Evolutionary conservation across 1,284 basidiomycete species (phyloP).

Genomic region (Ganoderma boninense): DNA sequence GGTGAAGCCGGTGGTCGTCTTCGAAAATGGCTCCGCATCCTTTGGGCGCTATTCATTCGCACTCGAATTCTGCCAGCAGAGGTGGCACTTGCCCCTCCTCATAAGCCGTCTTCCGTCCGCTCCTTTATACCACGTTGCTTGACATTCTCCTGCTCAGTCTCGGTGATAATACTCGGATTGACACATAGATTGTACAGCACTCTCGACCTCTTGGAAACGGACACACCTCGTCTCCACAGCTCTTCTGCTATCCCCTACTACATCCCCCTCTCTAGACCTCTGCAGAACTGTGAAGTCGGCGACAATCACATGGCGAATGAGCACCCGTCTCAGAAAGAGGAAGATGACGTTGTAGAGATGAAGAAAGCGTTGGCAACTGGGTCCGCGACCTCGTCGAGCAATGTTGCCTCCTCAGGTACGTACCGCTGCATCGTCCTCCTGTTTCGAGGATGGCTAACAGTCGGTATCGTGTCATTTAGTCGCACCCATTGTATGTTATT

Average conservation of each 20-base stretch:
- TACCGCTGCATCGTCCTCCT: slow-evolving; percentile 13
- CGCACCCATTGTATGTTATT: slow-evolving; percentile 90
- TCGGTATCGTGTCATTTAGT: slow-evolving; percentile 49
- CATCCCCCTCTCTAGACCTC: neutral
- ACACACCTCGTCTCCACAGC: neutral
- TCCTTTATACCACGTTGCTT: slow-evolving; percentile 15
- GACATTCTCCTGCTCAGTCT: neutral
- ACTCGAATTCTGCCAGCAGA: slow-evolving; percentile 6
- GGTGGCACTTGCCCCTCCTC: slow-evolving; percentile 6
- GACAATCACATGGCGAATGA: slow-evolving; percentile 22
- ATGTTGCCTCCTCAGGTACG: slow-evolving; percentile 51
- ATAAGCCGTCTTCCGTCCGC: slow-evolving; percentile 17
- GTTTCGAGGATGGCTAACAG: slow-evolving; percentile 1
- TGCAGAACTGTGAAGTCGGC: neutral
- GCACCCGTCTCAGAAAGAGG: slow-evolving; percentile 32
- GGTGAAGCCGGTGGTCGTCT: neutral
- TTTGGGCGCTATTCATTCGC: slow-evolving; percentile 3
- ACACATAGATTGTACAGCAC: slow-evolving; percentile 17
- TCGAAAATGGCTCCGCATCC: neutral
- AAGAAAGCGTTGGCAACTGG: slow-evolving; percentile 71
- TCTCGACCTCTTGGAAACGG: slow-evolving; percentile 2
- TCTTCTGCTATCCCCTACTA: neutral
- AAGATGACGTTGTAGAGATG: slow-evolving; percentile 64
- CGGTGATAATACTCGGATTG: slow-evolving; percentile 13
- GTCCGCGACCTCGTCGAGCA: slow-evolving; percentile 43